These are phyloP conservation scores for Gynandropsis gynandra DNA, from an alignment of 345 rosid species.

Conservation along the genomic window DNA sequence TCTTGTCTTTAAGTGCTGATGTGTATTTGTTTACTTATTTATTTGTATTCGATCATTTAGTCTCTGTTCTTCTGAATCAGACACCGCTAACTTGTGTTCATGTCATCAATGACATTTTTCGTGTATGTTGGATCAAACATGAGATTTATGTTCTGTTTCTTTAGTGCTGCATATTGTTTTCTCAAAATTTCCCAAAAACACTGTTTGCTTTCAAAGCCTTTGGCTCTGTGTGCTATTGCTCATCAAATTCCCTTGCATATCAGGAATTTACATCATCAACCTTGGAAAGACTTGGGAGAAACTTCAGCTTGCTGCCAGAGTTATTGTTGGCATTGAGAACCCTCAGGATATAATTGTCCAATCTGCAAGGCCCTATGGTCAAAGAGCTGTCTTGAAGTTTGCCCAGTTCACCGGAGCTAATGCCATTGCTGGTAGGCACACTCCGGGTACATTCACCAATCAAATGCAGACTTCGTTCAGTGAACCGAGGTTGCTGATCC, in stretches of 20 bases:
- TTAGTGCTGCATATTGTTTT: no score
- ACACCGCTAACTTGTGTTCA: no score
- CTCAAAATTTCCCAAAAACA: no score
- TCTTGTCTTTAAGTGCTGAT: no score
- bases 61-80: no score
- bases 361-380: conserved; percentile 7
- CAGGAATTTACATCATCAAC: conserved; percentile 3
- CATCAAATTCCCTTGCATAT: not conserved
- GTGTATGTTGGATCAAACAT: no score
- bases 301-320: conserved; percentile 6
- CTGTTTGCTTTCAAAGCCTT: not conserved
- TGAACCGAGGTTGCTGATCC: conserved; percentile 1
- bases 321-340: conserved; percentile 7
- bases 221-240: not conserved
- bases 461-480: conserved; percentile 9
- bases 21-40: no score
- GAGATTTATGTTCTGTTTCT: no score
- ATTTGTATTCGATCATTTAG: no score
- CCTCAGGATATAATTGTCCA: conserved; percentile 8
- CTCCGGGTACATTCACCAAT: conserved; percentile 9
- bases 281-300: not conserved
- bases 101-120: no score
- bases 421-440: conserved; percentile 5
- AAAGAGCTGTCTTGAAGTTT: conserved; percentile 14
- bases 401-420: conserved; percentile 5